A percentile compares a stretch with the other conserved stretches of the same genome.
These are phyloP conservation scores for Cucumis hystrix DNA, from an alignment of 306 rosid species.

Conservation along the genomic window DNA sequence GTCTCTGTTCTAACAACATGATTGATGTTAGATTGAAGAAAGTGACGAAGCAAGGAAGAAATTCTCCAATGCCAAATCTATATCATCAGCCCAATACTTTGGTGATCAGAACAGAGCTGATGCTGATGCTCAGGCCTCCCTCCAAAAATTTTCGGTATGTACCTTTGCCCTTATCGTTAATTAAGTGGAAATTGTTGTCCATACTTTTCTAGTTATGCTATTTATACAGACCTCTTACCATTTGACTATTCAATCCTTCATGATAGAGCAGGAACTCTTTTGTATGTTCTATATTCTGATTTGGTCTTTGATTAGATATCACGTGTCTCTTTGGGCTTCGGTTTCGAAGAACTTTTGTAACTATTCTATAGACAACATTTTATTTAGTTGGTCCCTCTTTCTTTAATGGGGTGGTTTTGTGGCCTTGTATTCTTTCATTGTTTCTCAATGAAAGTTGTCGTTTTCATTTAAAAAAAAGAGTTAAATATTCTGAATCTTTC, in stretches of 20 bases:
- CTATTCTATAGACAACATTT: too few relatives aligned
- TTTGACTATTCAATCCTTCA: neutral
- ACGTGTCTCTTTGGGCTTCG: too few relatives aligned
- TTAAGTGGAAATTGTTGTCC: neutral
- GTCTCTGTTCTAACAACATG: neutral
- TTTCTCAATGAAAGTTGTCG: too few relatives aligned
- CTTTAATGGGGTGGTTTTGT: too few relatives aligned
- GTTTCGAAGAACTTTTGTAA: too few relatives aligned
- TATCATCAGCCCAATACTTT: slow-evolving; percentile 83
- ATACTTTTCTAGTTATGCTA: neutral
- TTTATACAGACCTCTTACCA: neutral
- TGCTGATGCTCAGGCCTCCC: slow-evolving; percentile 48
- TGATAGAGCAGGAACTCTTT: neutral
- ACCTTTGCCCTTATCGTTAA: neutral
- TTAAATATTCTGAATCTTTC: neutral
- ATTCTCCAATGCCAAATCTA: slow-evolving; percentile 93
- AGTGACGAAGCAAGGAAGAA: slow-evolving; percentile 91
- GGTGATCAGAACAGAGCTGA: slow-evolving; percentile 77
- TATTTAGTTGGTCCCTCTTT: too few relatives aligned
- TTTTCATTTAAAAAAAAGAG: too few relatives aligned
- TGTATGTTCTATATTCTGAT: neutral
- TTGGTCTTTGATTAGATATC: neutral
- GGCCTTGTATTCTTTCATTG: too few relatives aligned
- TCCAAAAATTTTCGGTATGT: slow-evolving; percentile 81
- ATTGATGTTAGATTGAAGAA: slow-evolving; percentile 46